Percentiles rank a stretch among this genome's conserved stretches.
Conservation (phyloP, 2,329 filamentous ascomycete species). For the Neurospora sp. region DNA sequence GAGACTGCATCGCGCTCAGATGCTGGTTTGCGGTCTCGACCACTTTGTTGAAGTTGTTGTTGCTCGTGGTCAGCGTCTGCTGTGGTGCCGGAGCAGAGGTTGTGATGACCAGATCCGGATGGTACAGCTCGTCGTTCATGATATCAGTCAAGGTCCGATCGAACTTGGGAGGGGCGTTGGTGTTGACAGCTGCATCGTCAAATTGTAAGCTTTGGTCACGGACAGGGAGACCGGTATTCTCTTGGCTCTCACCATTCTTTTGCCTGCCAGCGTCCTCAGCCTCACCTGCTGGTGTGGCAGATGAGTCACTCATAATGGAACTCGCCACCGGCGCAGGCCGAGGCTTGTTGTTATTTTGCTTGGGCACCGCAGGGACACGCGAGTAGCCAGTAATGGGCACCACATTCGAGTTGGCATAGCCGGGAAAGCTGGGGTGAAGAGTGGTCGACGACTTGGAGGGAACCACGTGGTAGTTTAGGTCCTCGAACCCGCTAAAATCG, state of each 20-base stretch:
- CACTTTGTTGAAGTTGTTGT: conserved; percentile 61
- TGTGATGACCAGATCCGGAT: conserved; percentile 45
- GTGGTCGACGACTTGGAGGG: conserved; percentile 29
- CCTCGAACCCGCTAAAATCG: conserved; percentile 31
- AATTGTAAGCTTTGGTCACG: conserved; percentile 57
- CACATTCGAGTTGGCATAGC: conserved; percentile 25
- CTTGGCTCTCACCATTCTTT: conserved; percentile 39
- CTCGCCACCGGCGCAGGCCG: conserved; percentile 48
- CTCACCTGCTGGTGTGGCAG: conserved; percentile 45
- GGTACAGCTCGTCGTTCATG: conserved; percentile 77
- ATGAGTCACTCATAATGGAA: conserved; percentile 48
- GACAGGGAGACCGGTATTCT: conserved; percentile 19
- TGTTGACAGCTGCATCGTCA: conserved; percentile 41
- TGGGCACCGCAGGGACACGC: conserved; percentile 28
- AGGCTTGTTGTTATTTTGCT: conserved; percentile 33
- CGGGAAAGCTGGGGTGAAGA: conserved; percentile 33
- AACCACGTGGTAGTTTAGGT: conserved; percentile 35
- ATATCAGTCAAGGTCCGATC: conserved; percentile 80
- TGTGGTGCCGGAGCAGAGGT: not conserved
- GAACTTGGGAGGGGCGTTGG: conserved; percentile 54
- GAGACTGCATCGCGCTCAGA: conserved; percentile 46
- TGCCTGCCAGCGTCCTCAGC: conserved; percentile 37
- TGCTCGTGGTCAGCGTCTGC: conserved; percentile 38
- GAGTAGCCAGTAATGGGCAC: conserved; percentile 30
- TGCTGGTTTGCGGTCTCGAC: conserved; percentile 70